Evolutionary conservation across 805 yeast genomes (phyloP), one percentile per base, ranked within the genome.

Genomic region (Suhomyces vadensis): DNA sequence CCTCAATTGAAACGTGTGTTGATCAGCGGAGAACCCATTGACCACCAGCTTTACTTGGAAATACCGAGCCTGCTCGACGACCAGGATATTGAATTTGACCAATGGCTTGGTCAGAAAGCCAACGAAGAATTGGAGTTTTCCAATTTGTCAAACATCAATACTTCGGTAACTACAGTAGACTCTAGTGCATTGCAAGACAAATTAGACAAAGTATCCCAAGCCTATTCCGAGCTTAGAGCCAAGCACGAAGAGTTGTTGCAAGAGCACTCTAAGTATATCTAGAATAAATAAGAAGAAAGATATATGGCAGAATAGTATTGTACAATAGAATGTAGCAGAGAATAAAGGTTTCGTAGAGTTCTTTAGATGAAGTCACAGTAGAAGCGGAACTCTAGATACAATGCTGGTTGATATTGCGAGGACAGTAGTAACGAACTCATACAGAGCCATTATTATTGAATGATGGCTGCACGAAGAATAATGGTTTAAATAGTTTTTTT

Each of bases 1-100:
- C 91, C 91, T 0, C 72, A 70, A 6, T 72, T 86, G 49, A 86
- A 84, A 60, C 75, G 92, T 60, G 79, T 75, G 1, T 57, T 85
- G 36, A 73, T 68, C 3, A 75, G 74, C 16, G 43, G 53, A 5
- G 62, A 65, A 26, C 63, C 48, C 64, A 63, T 46, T 53, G 69
- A 49, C 57, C 79, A 54, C 79, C 76, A 58, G 73, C 73, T 58
- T 53, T 79, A 42, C 41, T 47, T 57, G 57, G 73, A 65, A 56
- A 68, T 65, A 36, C 71, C 63, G 5, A 44, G 39, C 6, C 42
- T 43, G 14, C 5, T n/a, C 7, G 43, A 27, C 2, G 52, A 50
- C 13, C 44, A 44, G 17, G 56, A 53, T 20, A 41, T 52, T 6
- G 71, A 77, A 44, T 69, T 82, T 44, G 75, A 72, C n/a, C 44